Evolutionary conservation across 2,329 filamentous ascomycete genomes (phyloP).

Genomic region (Fusarium begoniae): DNA sequence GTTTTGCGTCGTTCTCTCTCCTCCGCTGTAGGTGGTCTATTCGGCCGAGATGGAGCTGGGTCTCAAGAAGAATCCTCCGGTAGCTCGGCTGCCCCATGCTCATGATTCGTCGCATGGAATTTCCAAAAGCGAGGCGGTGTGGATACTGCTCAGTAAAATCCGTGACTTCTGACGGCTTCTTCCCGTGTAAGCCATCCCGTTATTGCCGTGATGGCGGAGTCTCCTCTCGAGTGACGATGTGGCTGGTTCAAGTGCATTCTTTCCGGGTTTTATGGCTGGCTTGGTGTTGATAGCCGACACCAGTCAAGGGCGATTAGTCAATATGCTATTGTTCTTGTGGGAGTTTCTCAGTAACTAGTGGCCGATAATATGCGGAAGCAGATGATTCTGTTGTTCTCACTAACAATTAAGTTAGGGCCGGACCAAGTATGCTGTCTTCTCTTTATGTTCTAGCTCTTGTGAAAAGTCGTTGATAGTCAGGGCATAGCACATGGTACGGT

Average conservation of each 20-base stretch:
- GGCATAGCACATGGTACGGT: not conserved
- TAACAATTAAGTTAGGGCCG: not conserved
- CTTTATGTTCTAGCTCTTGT: not conserved
- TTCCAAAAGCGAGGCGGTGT: conserved; percentile 18
- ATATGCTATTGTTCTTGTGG: not conserved
- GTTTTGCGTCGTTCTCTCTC: not conserved
- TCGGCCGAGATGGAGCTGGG: conserved; percentile 8
- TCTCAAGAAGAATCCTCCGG: not conserved
- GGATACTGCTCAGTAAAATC: conserved; percentile 9
- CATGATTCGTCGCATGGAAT: not conserved
- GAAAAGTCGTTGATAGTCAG: not conserved
- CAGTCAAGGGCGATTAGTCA: not conserved
- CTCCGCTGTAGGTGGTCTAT: not conserved
- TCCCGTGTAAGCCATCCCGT: conserved; percentile 33
- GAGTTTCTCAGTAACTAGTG: not conserved
- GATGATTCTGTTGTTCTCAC: not conserved
- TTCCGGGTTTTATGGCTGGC: not conserved
- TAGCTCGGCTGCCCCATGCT: conserved; percentile 9
- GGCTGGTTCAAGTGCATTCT: conserved; percentile 19
- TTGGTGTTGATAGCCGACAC: not conserved
- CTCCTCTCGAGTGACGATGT: conserved; percentile 23
- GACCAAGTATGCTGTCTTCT: not conserved
- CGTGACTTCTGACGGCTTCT: conserved; percentile 5
- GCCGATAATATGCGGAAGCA: not conserved
- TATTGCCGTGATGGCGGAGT: conserved; percentile 22